Base-by-base conservation (phyloP, 768 basidiomycete species). In the Pleurotus tuber-regium region DNA sequence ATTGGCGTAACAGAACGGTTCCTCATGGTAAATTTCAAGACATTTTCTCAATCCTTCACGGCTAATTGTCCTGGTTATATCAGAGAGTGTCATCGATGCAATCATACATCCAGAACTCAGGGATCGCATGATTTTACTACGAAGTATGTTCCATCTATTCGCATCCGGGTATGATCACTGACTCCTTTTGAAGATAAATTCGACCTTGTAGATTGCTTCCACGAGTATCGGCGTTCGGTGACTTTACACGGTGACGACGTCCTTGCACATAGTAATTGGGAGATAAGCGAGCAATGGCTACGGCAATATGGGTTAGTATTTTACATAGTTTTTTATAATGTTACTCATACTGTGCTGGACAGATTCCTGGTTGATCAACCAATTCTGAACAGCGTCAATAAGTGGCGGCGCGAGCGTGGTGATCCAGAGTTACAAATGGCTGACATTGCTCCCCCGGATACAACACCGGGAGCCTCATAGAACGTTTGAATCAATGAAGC, bases 201-300 rank as follows among this genome's bases (percentile, higher is more conserved):
- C 57, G 86, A 88, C 59, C 70, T 97, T 11, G 81, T 86, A 0
- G 91, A 92, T 54, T 90, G 88, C 59, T 70, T 93, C 24, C 75
- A 86, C 54, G 86, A 89, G 54, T 86, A 90, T 56, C 74, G 87
- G 26, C 71, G 66, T 21, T 79, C 81, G 3, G 76, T 90, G 10
- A 86, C 79, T 2, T 78, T 95, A 38, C 93, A 97, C 53, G 92
- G 92, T 10, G 90, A 96, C 57, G 94, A 98, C 60, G 88, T 93
- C 18, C 75, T 97, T n/a, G 84, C 86, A 3, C 91, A 96, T 59
- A 73, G 70, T 36, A 94, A 91, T 60, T 97, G 94, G 92, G 95
- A 98, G 68, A 76, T 97, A 33, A 75, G 78, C 12, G 92, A 94
- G 61, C 73, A 76, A 47, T 97, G 92, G 83, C 73, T 97, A 39